A percentile compares a stretch with the other conserved stretches of the same genome.
Conservation (phyloP, 1,284 basidiomycete genomes). For the Agaricales sp. region DNA sequence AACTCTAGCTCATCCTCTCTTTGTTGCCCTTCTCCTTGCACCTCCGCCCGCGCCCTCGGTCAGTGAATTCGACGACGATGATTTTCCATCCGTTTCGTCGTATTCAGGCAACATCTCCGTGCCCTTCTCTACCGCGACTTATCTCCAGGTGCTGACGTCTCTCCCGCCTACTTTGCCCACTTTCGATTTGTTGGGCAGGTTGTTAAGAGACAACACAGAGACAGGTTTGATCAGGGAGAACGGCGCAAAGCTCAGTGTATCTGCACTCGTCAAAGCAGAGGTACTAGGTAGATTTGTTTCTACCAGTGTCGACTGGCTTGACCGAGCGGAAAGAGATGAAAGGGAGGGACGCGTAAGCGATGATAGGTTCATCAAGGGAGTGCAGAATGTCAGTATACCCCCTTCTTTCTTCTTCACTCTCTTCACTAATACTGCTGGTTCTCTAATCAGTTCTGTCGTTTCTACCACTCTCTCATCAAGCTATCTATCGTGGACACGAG, state of each 20-base stretch:
- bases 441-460: constrained; percentile 2
- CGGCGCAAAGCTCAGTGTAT: constrained; percentile 41
- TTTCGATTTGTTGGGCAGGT: constrained; percentile 58
- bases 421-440: too few relatives aligned
- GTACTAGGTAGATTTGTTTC: constrained; percentile 61
- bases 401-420: constrained; percentile 2
- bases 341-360: constrained; percentile 54
- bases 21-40: constrained; percentile 40
- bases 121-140: constrained; percentile 16
- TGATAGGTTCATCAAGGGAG: constrained; percentile 58
- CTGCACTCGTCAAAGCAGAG: constrained; percentile 49
- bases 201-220: constrained; percentile 48
- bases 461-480: constrained; percentile 1
- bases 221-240: constrained; percentile 20
- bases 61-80: background rate
- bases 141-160: constrained; percentile 17
- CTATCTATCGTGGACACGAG: background rate
- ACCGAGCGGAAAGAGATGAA: constrained; percentile 53
- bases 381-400: constrained; percentile 48
- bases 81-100: background rate
- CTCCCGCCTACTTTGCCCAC: constrained; percentile 61
- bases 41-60: constrained; percentile 11
- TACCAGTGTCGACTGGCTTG: constrained; percentile 55
- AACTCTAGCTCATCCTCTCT: constrained; percentile 51
- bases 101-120: constrained; percentile 25